These are phyloP conservation scores for Erodium moschatum DNA, from an alignment of 441 rosid genomes.

Conservation along the genomic window DNA sequence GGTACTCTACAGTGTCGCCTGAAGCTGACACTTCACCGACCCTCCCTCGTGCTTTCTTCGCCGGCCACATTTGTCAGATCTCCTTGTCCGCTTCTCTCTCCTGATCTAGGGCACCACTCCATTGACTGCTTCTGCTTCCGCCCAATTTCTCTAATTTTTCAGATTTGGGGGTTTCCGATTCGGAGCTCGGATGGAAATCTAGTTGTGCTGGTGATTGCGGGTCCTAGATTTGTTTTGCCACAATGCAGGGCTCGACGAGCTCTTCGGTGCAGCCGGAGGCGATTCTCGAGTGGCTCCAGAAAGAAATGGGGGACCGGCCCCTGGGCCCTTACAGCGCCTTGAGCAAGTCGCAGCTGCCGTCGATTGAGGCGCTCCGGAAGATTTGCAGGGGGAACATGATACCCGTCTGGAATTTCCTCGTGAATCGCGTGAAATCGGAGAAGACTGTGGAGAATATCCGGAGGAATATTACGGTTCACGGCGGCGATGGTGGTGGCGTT, in stretches of 20 bases:
- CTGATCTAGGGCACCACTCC: neutral
- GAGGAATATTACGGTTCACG: constrained; percentile 70
- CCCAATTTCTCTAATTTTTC: too few relatives aligned
- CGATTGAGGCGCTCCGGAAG: constrained; percentile 56
- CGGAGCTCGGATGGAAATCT: neutral
- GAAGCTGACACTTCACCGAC: neutral
- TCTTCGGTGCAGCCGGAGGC: constrained; percentile 57
- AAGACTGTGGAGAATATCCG: constrained; percentile 66
- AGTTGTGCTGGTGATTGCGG: neutral
- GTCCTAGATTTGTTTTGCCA: neutral
- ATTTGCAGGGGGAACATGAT: constrained; percentile 84
- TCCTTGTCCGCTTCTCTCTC: neutral
- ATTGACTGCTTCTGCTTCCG: neutral
- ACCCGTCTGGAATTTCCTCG: constrained; percentile 57
- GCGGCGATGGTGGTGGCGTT: constrained; percentile 30
- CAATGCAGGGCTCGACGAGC: constrained; percentile 48
- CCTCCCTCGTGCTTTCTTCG: neutral
- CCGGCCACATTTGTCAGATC: neutral
- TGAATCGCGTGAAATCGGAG: constrained; percentile 73
- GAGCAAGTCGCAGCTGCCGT: constrained; percentile 51
- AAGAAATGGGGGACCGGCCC: constrained; percentile 79
- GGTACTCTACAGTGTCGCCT: neutral
- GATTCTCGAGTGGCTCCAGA: constrained; percentile 73
- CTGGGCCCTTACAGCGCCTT: constrained; percentile 58
- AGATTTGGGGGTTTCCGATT: neutral